Evolutionary conservation across 768 basidiomycete genomes (phyloP).

Genomic region (Tubosaeta sp.): DNA sequence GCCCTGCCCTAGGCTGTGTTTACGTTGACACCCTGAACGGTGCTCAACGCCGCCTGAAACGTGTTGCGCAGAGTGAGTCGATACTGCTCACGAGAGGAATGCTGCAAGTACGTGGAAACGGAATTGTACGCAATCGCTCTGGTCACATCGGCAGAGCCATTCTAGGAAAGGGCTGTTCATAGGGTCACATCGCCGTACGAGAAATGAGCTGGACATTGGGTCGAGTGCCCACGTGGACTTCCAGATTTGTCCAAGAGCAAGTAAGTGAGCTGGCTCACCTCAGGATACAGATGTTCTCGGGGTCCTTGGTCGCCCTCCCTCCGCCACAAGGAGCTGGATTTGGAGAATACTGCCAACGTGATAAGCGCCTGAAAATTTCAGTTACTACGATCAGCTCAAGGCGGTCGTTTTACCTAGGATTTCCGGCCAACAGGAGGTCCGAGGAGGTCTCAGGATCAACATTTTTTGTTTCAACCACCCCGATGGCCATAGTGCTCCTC

Average conservation of each 20-base stretch:
- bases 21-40: constrained; percentile 28
- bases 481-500: constrained; percentile 7
- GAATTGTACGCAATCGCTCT: constrained; percentile 15
- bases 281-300: constrained; percentile 12
- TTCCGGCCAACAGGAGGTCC: constrained; percentile 16
- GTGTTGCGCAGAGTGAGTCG: constrained; percentile 14
- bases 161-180: constrained; percentile 11
- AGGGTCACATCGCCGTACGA: constrained; percentile 9
- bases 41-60: constrained; percentile 20
- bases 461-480: constrained; percentile 8
- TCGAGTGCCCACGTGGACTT: constrained; percentile 16
- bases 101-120: constrained; percentile 24
- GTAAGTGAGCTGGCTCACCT: constrained; percentile 23
- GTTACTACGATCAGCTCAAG: constrained; percentile 3
- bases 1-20: constrained; percentile 26
- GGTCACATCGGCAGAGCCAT: constrained; percentile 24
- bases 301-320: constrained; percentile 19
- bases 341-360: constrained; percentile 12
- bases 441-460: constrained; percentile 13
- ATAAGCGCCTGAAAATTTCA: constrained; percentile 18
- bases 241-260: neutral
- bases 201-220: neutral
- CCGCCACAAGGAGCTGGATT: constrained; percentile 12
- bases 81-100: constrained; percentile 21
- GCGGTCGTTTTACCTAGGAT: constrained; percentile 11